Evolutionary conservation across 495 filamentous ascomycete genomes (phyloP).

Genomic region (Penicillium ochrochloron): DNA sequence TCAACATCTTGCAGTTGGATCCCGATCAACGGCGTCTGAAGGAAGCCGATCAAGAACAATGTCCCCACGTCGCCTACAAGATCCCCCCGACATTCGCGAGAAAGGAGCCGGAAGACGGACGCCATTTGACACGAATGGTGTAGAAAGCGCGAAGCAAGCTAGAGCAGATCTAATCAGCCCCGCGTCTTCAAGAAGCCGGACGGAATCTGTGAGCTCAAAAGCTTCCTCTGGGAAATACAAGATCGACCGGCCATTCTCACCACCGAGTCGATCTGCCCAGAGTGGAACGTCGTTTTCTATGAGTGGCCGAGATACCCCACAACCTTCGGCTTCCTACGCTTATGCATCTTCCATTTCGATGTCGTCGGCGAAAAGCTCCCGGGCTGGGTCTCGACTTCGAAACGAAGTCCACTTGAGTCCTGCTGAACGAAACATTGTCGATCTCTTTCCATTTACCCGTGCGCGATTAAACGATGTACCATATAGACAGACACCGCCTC

Average conservation of each 20-base stretch:
- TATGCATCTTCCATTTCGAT: slow-evolving; percentile 62
- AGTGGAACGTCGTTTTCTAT: slow-evolving; percentile 54
- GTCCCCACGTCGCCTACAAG: slow-evolving; percentile 41
- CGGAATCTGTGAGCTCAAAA: slow-evolving; percentile 62
- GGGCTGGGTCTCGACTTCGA: slow-evolving; percentile 71
- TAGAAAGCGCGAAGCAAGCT: slow-evolving; percentile 53
- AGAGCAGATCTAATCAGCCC: slow-evolving; percentile 65
- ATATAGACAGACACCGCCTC: slow-evolving; percentile 66
- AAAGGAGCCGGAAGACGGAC: slow-evolving; percentile 32
- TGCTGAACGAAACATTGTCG: slow-evolving; percentile 60
- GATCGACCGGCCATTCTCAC: slow-evolving; percentile 39
- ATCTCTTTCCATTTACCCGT: slow-evolving; percentile 69
- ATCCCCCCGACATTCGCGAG: slow-evolving; percentile 45
- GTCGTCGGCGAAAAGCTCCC: slow-evolving; percentile 67
- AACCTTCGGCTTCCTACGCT: slow-evolving; percentile 42
- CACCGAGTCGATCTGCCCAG: slow-evolving; percentile 47
- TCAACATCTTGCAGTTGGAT: slow-evolving; percentile 75
- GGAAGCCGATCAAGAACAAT: slow-evolving; percentile 46
- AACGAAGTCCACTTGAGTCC: slow-evolving; percentile 78
- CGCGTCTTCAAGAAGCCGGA: slow-evolving; percentile 64
- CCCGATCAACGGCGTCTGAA: slow-evolving; percentile 80
- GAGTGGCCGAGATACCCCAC: slow-evolving; percentile 44
- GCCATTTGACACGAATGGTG: slow-evolving; percentile 48
- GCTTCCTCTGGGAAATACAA: slow-evolving; percentile 51
- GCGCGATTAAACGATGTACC: slow-evolving; percentile 78